phyloP scores from a whole-genome alignment of 441 rosid species.

The Brassica hybrid region DNA sequence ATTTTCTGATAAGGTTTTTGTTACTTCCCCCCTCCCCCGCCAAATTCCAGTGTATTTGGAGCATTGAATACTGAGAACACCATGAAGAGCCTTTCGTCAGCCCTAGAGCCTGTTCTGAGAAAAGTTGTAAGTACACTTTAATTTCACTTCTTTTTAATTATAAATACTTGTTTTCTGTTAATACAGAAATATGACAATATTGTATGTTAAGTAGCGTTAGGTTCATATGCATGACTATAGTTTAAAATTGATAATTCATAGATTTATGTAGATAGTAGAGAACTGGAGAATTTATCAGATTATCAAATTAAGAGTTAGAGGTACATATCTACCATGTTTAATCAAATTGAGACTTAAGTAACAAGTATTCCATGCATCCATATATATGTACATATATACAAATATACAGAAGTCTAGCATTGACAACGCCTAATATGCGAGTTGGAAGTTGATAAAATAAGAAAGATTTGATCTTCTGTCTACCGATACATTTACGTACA shows the following conservation, averaged over 20 bases:
- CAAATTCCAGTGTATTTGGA: slow-evolving; percentile 53
- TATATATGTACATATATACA: slow-evolving; percentile 8
- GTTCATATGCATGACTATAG: slow-evolving; percentile 5
- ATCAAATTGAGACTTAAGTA: slow-evolving; percentile 13
- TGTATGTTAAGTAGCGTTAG: not conserved
- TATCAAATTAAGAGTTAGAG: no score
- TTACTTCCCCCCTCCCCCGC: not conserved
- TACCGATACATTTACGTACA: slow-evolving; percentile 9
- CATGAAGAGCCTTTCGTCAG: slow-evolving; percentile 38
- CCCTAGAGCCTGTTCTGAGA: slow-evolving; percentile 75
- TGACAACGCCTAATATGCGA: slow-evolving; percentile 24
- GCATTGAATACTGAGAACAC: slow-evolving; percentile 52
- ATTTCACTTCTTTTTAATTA: not conserved
- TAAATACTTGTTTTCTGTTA: not conserved
- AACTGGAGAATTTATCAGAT: not conserved
- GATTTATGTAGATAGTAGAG: not conserved
- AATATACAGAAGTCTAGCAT: not conserved
- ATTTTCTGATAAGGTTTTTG: not conserved
- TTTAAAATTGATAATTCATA: not conserved
- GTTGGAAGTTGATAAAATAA: slow-evolving; percentile 23
- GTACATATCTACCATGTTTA: no score
- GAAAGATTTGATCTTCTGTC: slow-evolving; percentile 23
- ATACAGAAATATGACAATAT: slow-evolving; percentile 2
- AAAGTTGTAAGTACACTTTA: slow-evolving; percentile 60
- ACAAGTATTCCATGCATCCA: not conserved